Base-by-base conservation (phyloP, 306 rosid species). In the Vigna angularis region DNA sequence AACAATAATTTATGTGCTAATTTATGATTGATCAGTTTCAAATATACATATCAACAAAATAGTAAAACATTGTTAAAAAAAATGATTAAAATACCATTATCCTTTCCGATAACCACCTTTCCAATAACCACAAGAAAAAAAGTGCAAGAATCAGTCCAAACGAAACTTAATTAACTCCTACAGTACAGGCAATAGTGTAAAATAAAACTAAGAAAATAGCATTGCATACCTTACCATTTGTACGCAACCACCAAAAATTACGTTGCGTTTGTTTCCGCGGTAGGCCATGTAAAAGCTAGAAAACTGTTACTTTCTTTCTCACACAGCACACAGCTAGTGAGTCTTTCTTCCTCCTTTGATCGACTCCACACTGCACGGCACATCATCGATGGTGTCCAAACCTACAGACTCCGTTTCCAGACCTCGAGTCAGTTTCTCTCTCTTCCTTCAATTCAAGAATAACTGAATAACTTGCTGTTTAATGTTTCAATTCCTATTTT, bases 311-410 rank as follows among this genome's bases (percentile, higher is more conserved):
- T 77, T 57, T 28, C 28, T 77, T 30, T 45, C 52, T 4, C 9
- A 32, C 73, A 38, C 48, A 38, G 14, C 61, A 20, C 68, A 38
- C 30, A 48, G 58, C 30, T 57, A 70, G 70, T 70, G 32, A 38
- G 12, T 42, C 16, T 52, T 18, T 52, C 77, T 70, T 57, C 58
- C 10, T 47, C 44, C 67, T 18, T 47, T n/a, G 71, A 48, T 77
- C 79, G 70, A 44, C 77, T 49, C 44, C 45, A 12, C 42, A 7
- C 74, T 4, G 7, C 55, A 45, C 69, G 52, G 48, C 64, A 66
- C 82, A 67, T 73, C 75, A 59, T 66, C 89, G 81, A 88, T 89
- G 89, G 90, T 78, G 51, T 85, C 93, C 91, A 87, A 83, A 75
- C 87, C 92, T 9, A 59, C 78, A 58, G 95, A 94, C 82, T 83